Percentiles rank a stretch among this genome's conserved stretches.
These are phyloP conservation scores for Saitozyma sp. DNA, from an alignment of 768 basidiomycete genomes.

Conservation along the genomic window DNA sequence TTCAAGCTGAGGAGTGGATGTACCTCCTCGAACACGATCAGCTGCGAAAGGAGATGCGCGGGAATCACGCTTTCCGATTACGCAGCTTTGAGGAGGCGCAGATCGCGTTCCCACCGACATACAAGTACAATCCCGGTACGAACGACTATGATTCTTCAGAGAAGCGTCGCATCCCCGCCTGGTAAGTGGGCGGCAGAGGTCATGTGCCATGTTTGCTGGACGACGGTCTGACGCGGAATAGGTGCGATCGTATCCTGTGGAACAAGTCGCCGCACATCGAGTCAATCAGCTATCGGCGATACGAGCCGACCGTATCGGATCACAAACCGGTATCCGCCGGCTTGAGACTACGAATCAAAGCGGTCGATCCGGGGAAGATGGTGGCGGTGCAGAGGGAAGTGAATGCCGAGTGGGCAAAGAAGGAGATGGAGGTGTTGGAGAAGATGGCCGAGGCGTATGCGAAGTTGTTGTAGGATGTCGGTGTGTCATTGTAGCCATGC, in stretches of 20 bases:
- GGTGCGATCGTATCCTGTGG: conserved; percentile 88
- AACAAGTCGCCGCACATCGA: conserved; percentile 60
- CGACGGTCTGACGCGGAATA: background rate
- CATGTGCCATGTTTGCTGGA: background rate
- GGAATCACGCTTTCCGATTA: conserved; percentile 82
- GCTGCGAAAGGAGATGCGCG: conserved; percentile 80
- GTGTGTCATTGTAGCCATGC: too few species aligned
- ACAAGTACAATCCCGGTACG: conserved; percentile 86
- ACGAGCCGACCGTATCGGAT: conserved; percentile 85
- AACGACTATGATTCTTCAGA: conserved; percentile 82
- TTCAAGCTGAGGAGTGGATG: conserved; percentile 67
- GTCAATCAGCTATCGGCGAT: conserved; percentile 72
- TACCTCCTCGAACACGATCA: conserved; percentile 74
- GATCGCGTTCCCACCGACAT: conserved; percentile 82
- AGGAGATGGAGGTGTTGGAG: conserved; percentile 46
- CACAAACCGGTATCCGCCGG: conserved; percentile 84
- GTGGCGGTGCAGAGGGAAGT: conserved; percentile 62
- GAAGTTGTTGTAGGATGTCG: conserved; percentile 3
- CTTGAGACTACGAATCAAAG: conserved; percentile 73
- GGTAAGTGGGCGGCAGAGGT: conserved; percentile 54
- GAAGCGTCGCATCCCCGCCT: conserved; percentile 85
- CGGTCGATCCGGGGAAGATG: conserved; percentile 63
- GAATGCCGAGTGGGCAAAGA: conserved; percentile 55
- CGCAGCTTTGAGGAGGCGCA: conserved; percentile 77
- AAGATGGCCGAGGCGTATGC: conserved; percentile 30